Percentiles rank a stretch among this genome's conserved stretches.
Evolutionary conservation across 352 stramenopile species (phyloP).

Genomic region (Phytophthora cactorum): DNA sequence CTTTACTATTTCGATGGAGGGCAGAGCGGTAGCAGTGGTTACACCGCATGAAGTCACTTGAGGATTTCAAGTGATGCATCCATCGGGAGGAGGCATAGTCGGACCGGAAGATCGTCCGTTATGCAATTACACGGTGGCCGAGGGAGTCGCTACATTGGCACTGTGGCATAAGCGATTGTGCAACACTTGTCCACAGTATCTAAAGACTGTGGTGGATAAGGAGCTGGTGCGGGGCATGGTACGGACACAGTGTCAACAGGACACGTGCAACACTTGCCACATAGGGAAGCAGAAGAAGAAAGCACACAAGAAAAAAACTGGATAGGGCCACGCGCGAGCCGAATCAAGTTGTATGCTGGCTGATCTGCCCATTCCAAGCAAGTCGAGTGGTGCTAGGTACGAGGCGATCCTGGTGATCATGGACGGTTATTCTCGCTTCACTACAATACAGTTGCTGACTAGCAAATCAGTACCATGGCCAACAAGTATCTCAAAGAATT

Average conservation of each 20-base stretch:
- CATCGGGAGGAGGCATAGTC: neutral
- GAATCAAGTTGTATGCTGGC: constrained; percentile 7
- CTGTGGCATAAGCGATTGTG: constrained; percentile 1
- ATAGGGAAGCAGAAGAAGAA: constrained; percentile 1
- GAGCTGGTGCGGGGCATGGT: constrained; percentile 2
- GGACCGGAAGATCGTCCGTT: neutral
- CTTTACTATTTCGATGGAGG: neutral
- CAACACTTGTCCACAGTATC: constrained; percentile 5
- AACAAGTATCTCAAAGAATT: constrained; percentile 3
- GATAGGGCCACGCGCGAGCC: neutral
- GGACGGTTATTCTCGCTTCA: constrained; percentile 7
- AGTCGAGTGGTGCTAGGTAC: neutral
- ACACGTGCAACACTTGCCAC: neutral
- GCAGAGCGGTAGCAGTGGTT: neutral
- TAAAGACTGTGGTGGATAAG: neutral
- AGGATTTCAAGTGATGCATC: neutral
- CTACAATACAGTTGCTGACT: neutral
- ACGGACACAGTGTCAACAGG: constrained; percentile 2
- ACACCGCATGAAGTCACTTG: neutral
- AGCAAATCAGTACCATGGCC: constrained; percentile 6
- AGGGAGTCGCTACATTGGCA: neutral
- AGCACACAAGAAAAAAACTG: constrained; percentile 1
- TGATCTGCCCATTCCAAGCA: constrained; percentile 5
- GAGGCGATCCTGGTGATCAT: constrained; percentile 5
- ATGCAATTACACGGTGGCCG: neutral